Conservation (phyloP, 2,329 filamentous ascomycete species). For the Fusarium ramigenum region DNA sequence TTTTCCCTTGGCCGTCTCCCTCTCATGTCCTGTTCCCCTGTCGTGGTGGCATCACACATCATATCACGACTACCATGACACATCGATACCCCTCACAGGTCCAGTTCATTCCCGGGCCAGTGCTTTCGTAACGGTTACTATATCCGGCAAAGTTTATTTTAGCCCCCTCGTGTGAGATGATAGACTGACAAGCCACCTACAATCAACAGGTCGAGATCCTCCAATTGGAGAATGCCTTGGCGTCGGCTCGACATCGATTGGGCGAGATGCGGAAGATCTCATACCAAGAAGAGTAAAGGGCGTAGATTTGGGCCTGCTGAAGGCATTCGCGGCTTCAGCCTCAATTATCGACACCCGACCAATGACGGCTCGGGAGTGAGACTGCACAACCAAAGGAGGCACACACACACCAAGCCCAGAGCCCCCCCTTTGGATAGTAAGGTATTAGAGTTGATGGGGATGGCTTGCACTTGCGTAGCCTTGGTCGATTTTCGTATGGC, state of each 20-base stretch:
- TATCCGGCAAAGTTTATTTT: constrained; percentile 22
- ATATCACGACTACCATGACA: not conserved
- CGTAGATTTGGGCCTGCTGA: not conserved
- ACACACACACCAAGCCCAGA: not conserved
- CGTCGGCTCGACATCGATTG: constrained; percentile 80
- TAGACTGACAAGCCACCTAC: constrained; percentile 38
- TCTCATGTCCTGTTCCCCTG: not conserved
- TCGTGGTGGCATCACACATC: not conserved
- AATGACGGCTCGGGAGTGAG: not conserved
- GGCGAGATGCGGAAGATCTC: constrained; percentile 99
- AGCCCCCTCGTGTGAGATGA: constrained; percentile 6
- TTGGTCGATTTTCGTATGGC: not conserved
- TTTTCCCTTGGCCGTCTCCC: not conserved
- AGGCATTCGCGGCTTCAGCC: constrained; percentile 12
- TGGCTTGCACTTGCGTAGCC: constrained; percentile 14
- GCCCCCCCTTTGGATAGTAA: not conserved
- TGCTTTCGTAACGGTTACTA: constrained; percentile 35
- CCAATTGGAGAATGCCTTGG: constrained; percentile 88
- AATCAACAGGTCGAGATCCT: constrained; percentile 90
- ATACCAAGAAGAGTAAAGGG: constrained; percentile 78
- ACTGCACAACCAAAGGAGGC: not conserved
- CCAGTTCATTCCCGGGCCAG: constrained; percentile 15
- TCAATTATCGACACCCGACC: not conserved
- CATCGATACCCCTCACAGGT: not conserved
- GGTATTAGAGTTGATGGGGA: constrained; percentile 1